Evolutionary conservation across 2,329 filamentous ascomycete species (phyloP).

Genomic region (Epichloe bromicola): DNA sequence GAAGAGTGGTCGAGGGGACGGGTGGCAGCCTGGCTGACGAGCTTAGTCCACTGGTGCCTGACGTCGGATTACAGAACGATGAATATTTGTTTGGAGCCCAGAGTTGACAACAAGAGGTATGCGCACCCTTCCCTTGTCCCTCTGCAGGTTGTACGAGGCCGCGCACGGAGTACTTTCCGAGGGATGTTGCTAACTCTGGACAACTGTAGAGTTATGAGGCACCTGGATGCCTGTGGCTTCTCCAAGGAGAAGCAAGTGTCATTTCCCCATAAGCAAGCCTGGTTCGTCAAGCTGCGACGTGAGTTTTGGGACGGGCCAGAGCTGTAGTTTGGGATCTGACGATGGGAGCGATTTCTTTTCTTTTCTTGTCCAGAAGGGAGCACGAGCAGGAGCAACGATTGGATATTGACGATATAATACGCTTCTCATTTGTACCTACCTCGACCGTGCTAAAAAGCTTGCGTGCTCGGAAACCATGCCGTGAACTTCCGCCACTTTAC

Average conservation of each 20-base stretch:
- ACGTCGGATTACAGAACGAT: conserved; percentile 68
- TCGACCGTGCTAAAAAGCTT: no score
- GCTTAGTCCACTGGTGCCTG: conserved; percentile 78
- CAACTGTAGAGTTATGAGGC: conserved; percentile 24
- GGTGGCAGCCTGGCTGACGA: conserved; percentile 72
- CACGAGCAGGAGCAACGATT: no score
- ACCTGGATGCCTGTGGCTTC: conserved; percentile 65
- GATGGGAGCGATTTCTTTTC: neutral
- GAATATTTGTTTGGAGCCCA: conserved; percentile 73
- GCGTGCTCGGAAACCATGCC: no score
- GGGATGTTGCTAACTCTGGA: neutral
- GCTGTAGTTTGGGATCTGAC: conserved; percentile 22
- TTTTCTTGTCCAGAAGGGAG: neutral
- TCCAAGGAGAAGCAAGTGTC: conserved; percentile 74
- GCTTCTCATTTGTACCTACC: no score
- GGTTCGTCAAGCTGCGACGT: conserved; percentile 66
- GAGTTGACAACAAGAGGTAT: conserved; percentile 82
- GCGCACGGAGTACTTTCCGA: no score
- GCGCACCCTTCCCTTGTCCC: conserved; percentile 13
- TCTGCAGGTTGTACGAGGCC: neutral
- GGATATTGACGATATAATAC: no score
- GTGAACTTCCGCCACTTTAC: no score
- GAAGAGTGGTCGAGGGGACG: conserved; percentile 82
- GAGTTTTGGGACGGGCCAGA: conserved; percentile 68
- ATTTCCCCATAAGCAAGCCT: conserved; percentile 86